Evolutionary conservation across 371 early-diverging fungal species (phyloP).

Genomic region (Massospora cicadina): DNA sequence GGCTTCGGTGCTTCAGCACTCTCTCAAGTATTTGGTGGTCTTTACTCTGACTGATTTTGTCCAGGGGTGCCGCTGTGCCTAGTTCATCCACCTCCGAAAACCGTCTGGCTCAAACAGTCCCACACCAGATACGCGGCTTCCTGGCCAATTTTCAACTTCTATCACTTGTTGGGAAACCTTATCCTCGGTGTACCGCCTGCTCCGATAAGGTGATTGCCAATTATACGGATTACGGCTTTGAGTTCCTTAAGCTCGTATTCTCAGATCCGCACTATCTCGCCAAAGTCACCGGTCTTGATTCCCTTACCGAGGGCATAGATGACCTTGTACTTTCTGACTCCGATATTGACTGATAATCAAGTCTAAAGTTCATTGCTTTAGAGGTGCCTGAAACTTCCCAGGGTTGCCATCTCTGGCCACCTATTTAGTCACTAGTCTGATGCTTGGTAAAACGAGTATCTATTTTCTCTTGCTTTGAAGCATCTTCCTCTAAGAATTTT

Average conservation of each 20-base stretch:
- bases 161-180: slow-evolving; percentile 70
- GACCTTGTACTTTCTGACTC: neutral
- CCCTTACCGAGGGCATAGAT: neutral
- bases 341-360: neutral
- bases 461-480: too few relatives aligned
- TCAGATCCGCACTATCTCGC: slow-evolving; percentile 57
- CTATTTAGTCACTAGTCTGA: too few relatives aligned
- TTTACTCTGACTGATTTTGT: neutral
- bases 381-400: too few relatives aligned
- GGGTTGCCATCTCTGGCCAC: too few relatives aligned
- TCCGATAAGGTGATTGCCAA: slow-evolving; percentile 44
- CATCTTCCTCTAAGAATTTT: too few relatives aligned
- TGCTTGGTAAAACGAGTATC: too few relatives aligned
- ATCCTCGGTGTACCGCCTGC: slow-evolving; percentile 80
- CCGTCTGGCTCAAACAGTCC: slow-evolving; percentile 22
- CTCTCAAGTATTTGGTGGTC: slow-evolving; percentile 29
- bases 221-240: slow-evolving; percentile 40
- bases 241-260: slow-evolving; percentile 53
- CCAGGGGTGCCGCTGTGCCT: slow-evolving; percentile 10
- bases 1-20: slow-evolving; percentile 71
- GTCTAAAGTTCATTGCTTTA: too few relatives aligned
- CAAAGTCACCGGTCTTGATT: slow-evolving; percentile 23
- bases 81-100: slow-evolving; percentile 20
- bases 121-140: slow-evolving; percentile 89
- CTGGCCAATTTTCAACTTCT: slow-evolving; percentile 64